Evolutionary conservation across 345 rosid genomes (phyloP), one percentile per base, ranked within the genome.

Genomic region (Rubroshorea leprosula): DNA sequence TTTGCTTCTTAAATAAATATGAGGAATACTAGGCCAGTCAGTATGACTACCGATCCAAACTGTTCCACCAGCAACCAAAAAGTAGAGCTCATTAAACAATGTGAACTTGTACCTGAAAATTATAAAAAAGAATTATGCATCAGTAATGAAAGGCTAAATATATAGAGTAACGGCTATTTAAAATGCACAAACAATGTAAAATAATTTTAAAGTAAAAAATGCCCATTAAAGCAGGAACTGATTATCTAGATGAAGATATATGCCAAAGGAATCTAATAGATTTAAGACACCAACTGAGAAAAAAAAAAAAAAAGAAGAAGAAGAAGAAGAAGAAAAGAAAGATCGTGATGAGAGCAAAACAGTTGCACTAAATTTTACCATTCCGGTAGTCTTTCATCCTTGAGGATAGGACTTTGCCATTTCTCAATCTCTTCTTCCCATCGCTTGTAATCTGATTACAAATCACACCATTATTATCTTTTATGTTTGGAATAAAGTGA

Each of bases 361-460:
- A 35, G 41, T 39, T 47, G 19, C 27, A 46, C 24, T 50, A 27
- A 35, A n/a, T 26, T 11, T 76, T 83, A 91, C 98, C 98, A 91
- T 66, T 91, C 98, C 46, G 98, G 96, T 55, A 91, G 86, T 58
- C 80, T 85, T 51, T 80, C 89, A 69, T 85, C 85, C 68, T 56
- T 68, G 41, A 91, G 87, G 64, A 87, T 73, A 52, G 96, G 94
- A 75, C 57, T 75, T 71, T 91, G 96, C 98, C 98, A 91, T 66
- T 76, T 81, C 73, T 91, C 96, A 66, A 91, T 91, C 55, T 87
- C 96, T 67, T 85, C 96, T 68, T 91, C 98, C 98, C 98, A 91
- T 49, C 63, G 64, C 78, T 78, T 90, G 58, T 90, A 87, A 80
- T 87, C 97, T 90, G 86, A 64, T 55, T 4, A 57, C 17, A n/a